Base-by-base conservation (phyloP, 2,329 filamentous ascomycete species). In the Hymenoscyphus scutula region DNA sequence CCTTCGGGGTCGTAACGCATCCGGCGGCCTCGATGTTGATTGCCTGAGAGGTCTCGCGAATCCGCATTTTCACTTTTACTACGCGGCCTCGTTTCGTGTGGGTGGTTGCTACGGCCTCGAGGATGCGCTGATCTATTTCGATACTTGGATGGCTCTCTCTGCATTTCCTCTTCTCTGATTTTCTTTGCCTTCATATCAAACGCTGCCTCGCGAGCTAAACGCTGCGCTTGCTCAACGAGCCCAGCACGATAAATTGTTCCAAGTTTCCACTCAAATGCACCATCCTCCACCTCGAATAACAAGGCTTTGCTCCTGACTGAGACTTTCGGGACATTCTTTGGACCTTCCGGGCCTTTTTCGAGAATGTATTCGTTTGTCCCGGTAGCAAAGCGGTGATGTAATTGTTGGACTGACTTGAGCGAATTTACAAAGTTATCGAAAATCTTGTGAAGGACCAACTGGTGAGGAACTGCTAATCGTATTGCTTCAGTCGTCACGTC, bases 191-290 rank as follows among this genome's bases (percentile, higher is more conserved):
- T 99, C 63, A 96, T 80, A 15, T 87, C 81, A 76, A 96, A 98
- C 0, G 94, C 94, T 67, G 96, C 92, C 74, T 97, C 92, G 53
- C 95, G 87, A 4, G 94, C 93, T 60, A 96, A 79, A 23, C 95
- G 85, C 75, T 98, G 95, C 73, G 89, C 88, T 76, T 98, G 94
- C 75, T 99, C 95, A 61, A 93, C 80, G 23, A 94, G 82, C 0
- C 96, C 95, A 54, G 91, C 86, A 34, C 94, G 88, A 75, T 98
- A 99, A 58, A 99, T 99, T 72, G 92, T 88, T 17, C 93, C 92
- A 10, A 99, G 80, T 74, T 97, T 98, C 91, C 93, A 99, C 75
- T 99, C 95, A 71, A 99, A 99, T 0, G 91, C 89, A 57, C 95
- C 94, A 74, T 99, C 95, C 76, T 99, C 95, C 38, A 99, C 81